Evolutionary conservation across 805 yeast species (phyloP).

Genomic region (Cyberlindnera xylosilytica): DNA sequence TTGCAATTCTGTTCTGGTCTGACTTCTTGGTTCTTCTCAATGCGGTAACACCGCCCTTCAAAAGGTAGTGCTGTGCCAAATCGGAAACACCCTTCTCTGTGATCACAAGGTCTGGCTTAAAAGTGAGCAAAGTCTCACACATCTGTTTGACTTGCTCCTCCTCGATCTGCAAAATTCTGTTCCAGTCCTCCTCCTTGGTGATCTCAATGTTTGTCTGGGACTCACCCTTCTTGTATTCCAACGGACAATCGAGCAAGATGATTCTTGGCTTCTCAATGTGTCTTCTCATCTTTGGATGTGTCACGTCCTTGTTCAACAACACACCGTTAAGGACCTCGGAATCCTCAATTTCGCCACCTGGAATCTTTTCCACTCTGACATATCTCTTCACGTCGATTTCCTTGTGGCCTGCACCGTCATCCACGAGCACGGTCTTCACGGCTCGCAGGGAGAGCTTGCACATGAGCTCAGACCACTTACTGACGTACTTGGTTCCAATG

Average conservation of each 20-base stretch:
- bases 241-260: constrained; percentile 88
- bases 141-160: constrained; percentile 91
- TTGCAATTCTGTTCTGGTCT: constrained; percentile 93
- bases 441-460: constrained; percentile 85
- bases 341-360: constrained; percentile 96
- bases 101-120: constrained; percentile 90
- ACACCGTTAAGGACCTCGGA: constrained; percentile 87
- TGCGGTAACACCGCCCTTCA: constrained; percentile 90
- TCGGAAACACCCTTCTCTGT: constrained; percentile 99
- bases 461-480: constrained; percentile 89
- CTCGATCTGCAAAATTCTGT: constrained; percentile 89
- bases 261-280: constrained; percentile 84
- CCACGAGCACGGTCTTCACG: constrained; percentile 74
- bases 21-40: constrained; percentile 93
- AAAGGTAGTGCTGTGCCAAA: constrained; percentile 92
- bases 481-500: constrained; percentile 93
- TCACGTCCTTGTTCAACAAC: constrained; percentile 90
- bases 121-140: constrained; percentile 80
- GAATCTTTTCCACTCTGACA: constrained; percentile 90
- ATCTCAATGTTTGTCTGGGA: constrained; percentile 97
- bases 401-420: constrained; percentile 54
- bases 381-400: constrained; percentile 94
- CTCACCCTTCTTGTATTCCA: constrained; percentile 98
- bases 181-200: constrained; percentile 95
- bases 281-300: constrained; percentile 98